Percentiles rank a stretch among this genome's conserved stretches.
Conservation (phyloP, 2,329 filamentous ascomycete species). For the Verticillium albo-atrum region DNA sequence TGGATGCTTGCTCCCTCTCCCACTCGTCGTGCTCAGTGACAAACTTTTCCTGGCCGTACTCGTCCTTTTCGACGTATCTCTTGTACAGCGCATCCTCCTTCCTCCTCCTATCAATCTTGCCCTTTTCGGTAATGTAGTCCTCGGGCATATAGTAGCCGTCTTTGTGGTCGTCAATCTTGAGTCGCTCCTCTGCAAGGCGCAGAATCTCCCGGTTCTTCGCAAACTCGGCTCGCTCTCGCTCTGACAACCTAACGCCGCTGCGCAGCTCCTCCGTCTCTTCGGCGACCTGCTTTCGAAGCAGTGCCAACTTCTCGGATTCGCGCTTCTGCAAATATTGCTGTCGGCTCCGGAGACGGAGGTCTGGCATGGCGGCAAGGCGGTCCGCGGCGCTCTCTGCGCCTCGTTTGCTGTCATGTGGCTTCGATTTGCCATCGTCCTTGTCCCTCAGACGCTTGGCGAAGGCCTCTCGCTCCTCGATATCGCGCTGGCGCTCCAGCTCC, state of each 20-base stretch:
- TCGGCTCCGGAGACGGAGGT: conserved; percentile 76
- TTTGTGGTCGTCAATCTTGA: conserved; percentile 83
- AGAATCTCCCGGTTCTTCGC: conserved; percentile 81
- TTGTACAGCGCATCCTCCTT: conserved; percentile 90
- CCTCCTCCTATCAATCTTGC: conserved; percentile 79
- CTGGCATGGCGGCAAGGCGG: conserved; percentile 68
- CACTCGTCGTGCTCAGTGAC: conserved; percentile 94
- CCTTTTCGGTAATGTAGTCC: conserved; percentile 91
- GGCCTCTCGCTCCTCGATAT: conserved; percentile 72
- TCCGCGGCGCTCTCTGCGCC: conserved; percentile 61
- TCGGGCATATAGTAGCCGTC: conserved; percentile 93
- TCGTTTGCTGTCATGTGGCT: conserved; percentile 57
- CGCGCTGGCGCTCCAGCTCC: conserved; percentile 56
- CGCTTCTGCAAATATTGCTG: conserved; percentile 94
- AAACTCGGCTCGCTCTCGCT: conserved; percentile 82
- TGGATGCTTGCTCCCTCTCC: conserved; percentile 84
- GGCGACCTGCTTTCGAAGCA: conserved; percentile 85
- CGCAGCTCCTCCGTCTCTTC: conserved; percentile 81
- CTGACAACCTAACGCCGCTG: conserved; percentile 69
- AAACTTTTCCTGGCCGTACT: conserved; percentile 82
- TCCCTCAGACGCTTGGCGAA: conserved; percentile 72
- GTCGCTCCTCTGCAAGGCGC: conserved; percentile 75
- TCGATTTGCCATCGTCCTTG: conserved; percentile 66
- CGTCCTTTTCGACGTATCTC: conserved; percentile 81
- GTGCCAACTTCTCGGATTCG: conserved; percentile 75